Evolutionary conservation across 371 early-diverging fungal species (phyloP).

Genomic region (Mortierella sp.): DNA sequence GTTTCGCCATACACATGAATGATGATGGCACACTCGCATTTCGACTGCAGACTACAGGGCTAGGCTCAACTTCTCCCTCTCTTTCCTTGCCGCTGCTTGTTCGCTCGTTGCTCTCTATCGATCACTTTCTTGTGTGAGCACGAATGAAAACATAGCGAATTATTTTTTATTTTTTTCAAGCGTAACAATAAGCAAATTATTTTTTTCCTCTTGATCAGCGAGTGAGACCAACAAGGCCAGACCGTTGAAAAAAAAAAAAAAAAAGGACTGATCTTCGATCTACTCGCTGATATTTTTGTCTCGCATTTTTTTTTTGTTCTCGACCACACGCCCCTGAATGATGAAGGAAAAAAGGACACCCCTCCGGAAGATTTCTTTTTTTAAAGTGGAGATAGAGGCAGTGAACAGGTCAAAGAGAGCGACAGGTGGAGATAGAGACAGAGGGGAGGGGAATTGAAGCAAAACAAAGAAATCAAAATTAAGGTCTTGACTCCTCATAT

Average conservation of each 20-base stretch:
- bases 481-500: constrained; percentile 5
- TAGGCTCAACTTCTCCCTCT: background rate
- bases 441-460: background rate
- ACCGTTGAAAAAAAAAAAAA: background rate
- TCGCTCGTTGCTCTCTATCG: background rate
- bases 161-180: background rate
- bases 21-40: background rate
- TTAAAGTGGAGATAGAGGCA: background rate
- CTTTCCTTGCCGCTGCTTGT: background rate
- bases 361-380: constrained; percentile 3
- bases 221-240: constrained; percentile 2
- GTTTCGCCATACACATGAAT: constrained; percentile 4
- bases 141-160: constrained; percentile 3
- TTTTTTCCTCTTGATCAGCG: background rate
- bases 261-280: constrained; percentile 1
- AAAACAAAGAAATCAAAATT: background rate
- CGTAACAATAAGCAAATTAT: background rate
- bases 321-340: background rate
- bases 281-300: background rate
- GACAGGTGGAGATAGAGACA: no score
- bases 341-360: background rate
- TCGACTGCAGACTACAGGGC: background rate
- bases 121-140: background rate
- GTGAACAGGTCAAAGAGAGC: no score
- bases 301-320: background rate